Base-by-base conservation (phyloP, 169 alveolate species). In the Cryptosporidium canis region DNA sequence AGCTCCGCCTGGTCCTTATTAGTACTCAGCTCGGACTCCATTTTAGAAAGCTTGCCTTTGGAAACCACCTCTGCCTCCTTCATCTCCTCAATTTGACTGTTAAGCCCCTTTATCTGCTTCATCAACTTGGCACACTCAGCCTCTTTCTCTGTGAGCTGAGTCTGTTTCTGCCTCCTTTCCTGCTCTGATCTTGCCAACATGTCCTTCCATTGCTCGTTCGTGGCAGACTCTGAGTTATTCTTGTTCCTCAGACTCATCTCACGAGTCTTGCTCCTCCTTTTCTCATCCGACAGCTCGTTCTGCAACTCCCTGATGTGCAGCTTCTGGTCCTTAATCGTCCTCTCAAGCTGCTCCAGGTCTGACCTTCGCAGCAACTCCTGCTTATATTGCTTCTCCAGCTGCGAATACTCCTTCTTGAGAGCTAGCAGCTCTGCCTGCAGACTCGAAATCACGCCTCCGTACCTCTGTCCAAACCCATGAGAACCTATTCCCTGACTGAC, bases 281-380 rank as follows among this genome's bases (percentile, higher is more conserved):
- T 77, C 70, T 77, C 87, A 61, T 77, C 87, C 16, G 87, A 77
- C 5, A 77, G 21, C 48, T 77, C 77, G 58, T 63, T 77, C 65
- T 61, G 87, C 31, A 77, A 77, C 44, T 77, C 87, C n/a, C 63
- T 55, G 35, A 77, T 77, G 29, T 77, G 77, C 1, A 56, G 27
- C n/a, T 55, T 77, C 51, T 77, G 87, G 18, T 77, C 87, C 27
- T 77, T 77, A 11, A 77, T 61, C 24, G 64, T 77, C 14, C 37
- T 55, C 24, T 77, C 66, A n/a, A 77, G 43, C 9, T 27, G 31
- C 51, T 77, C 87, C 31, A 77, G 27, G 33, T 77, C 87, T 21
- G 77, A 39, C 33, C 87, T 77, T 41, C 64, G 35, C 33, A 77
- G 43, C 43, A 77, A 27, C 61, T 77, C 87, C 11, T 55, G 87